Evolutionary conservation across 768 basidiomycete genomes (phyloP).

Genomic region (Heimioporus sp.): DNA sequence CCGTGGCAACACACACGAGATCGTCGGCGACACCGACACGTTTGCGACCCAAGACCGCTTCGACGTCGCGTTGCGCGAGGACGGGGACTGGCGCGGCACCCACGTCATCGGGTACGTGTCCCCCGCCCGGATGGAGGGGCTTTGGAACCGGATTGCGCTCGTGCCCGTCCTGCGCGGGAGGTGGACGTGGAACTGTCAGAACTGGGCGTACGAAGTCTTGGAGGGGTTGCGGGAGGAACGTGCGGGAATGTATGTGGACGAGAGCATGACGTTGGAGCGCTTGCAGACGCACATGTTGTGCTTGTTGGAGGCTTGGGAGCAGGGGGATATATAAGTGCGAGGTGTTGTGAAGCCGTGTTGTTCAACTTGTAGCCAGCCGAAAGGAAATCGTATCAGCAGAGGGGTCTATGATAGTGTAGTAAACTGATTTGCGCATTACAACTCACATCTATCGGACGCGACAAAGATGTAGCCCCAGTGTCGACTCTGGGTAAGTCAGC

Average conservation of each 20-base stretch:
- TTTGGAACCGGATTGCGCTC: slow-evolving; percentile 15
- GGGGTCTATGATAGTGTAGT: too few species aligned
- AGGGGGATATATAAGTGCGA: slow-evolving; percentile 20
- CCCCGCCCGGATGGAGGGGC: slow-evolving; percentile 3
- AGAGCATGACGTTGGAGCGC: slow-evolving; percentile 8
- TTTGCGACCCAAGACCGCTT: slow-evolving; percentile 13
- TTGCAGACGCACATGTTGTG: slow-evolving; percentile 26
- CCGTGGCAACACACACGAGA: slow-evolving; percentile 23
- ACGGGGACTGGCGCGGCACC: slow-evolving; percentile 22
- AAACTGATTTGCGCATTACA: too few species aligned
- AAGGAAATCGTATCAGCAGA: too few species aligned
- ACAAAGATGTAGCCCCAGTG: too few species aligned
- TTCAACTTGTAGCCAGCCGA: too few species aligned
- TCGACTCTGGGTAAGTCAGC: too few species aligned
- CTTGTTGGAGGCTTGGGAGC: slow-evolving; percentile 30
- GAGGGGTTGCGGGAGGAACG: slow-evolving; percentile 3
- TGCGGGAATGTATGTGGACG: slow-evolving; percentile 14
- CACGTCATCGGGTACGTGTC: slow-evolving; percentile 20
- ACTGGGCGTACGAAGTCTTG: slow-evolving; percentile 26
- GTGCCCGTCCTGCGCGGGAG: slow-evolving; percentile 12
- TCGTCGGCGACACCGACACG: slow-evolving; percentile 24
- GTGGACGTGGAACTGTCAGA: slow-evolving; percentile 26
- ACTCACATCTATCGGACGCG: too few species aligned
- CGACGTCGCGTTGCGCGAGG: slow-evolving; percentile 8
- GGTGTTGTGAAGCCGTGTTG: neutral